phyloP scores from a whole-genome alignment of 129 eudicot genomes.

The Solidago caesia region DNA sequence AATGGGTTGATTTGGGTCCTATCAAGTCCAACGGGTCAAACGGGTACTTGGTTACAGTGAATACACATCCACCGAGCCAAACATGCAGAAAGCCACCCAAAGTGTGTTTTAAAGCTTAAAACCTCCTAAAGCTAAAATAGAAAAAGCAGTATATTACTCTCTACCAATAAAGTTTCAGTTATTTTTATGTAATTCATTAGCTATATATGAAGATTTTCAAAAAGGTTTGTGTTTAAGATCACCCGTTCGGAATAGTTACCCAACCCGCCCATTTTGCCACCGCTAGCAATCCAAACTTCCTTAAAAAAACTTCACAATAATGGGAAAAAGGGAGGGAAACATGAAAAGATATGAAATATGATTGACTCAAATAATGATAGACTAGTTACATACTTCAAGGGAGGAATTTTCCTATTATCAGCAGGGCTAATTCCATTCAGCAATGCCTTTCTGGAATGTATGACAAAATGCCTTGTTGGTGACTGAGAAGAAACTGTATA shows the following conservation, averaged over 20 bases:
- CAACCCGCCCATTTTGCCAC: background rate
- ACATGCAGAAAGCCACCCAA: background rate
- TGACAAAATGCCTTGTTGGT: conserved; percentile 86
- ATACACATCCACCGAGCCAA: background rate
- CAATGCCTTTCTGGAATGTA: conserved; percentile 91
- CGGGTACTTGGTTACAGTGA: background rate
- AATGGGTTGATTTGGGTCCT: background rate
- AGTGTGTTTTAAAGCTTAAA: background rate
- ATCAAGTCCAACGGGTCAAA: background rate
- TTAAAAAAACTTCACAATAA: background rate
- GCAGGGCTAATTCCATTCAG: conserved; percentile 97
- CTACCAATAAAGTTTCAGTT: background rate
- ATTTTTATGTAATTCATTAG: background rate
- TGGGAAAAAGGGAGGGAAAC: background rate
- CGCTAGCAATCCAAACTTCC: background rate
- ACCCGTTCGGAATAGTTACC: background rate
- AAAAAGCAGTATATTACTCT: background rate
- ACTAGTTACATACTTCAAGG: conserved; percentile 64
- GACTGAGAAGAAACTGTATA: conserved; percentile 81
- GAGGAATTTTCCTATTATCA: conserved; percentile 85
- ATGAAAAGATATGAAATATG: conserved; percentile 4
- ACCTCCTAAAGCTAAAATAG: background rate
- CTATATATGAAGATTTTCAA: background rate
- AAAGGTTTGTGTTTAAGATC: background rate
- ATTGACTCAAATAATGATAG: conserved; percentile 11